These are phyloP conservation scores for Solanum megistacrolobum DNA, from an alignment of 257 asterid genomes.

Conservation along the genomic window DNA sequence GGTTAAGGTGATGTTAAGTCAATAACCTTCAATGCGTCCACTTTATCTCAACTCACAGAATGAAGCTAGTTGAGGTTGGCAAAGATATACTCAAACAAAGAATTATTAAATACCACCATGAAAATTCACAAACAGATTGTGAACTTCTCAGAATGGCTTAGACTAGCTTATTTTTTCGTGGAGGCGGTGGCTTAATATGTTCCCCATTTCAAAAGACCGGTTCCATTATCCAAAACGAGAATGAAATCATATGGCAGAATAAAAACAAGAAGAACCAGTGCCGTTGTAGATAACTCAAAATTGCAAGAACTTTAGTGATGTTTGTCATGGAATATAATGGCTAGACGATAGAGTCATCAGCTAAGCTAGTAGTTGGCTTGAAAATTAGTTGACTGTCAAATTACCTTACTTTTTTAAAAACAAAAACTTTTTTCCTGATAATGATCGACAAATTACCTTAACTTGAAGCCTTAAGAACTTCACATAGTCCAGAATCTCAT, in stretches of 20 bases:
- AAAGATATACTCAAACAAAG: not conserved
- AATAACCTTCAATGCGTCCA: not conserved
- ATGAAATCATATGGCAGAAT: not conserved
- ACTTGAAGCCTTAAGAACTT: slow-evolving; percentile 85
- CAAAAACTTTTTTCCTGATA: not conserved
- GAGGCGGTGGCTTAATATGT: not conserved
- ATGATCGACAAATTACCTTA: slow-evolving; percentile 32
- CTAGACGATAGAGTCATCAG: not conserved
- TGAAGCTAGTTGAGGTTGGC: not conserved
- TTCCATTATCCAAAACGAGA: not conserved
- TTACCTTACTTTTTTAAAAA: not conserved
- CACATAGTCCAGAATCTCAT: slow-evolving; percentile 80
- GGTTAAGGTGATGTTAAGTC: not conserved
- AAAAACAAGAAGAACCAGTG: not conserved
- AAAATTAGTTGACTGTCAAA: not conserved
- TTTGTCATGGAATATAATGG: not conserved
- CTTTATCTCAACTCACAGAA: not conserved
- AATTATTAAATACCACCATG: not conserved
- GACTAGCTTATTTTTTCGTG: not conserved
- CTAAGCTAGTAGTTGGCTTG: not conserved
- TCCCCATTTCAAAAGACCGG: not conserved
- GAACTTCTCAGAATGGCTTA: not conserved
- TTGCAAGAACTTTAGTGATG: not conserved
- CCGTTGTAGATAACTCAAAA: not conserved
- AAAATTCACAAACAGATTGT: not conserved